Evolutionary conservation across 2,329 filamentous ascomycete genomes (phyloP).

Genomic region (Alternaria tenuissima): DNA sequence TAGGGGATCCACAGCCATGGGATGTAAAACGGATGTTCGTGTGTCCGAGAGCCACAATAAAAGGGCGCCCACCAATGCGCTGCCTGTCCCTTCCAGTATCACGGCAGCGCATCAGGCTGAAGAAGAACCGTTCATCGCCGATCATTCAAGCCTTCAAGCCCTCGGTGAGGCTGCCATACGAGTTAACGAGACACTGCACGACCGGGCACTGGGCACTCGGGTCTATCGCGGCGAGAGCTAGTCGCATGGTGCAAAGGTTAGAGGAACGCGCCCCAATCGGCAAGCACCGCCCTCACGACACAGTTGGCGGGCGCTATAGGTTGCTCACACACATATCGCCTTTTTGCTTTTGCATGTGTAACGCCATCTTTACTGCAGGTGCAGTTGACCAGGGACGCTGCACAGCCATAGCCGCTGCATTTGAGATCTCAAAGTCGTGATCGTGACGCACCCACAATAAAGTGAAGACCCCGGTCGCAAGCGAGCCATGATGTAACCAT

Average conservation of each 20-base stretch:
- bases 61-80: constrained; percentile 19
- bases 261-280: constrained; percentile 19
- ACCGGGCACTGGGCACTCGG: constrained; percentile 2
- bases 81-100: constrained; percentile 18
- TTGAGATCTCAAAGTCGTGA: constrained; percentile 1
- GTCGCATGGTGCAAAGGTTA: constrained; percentile 6
- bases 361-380: constrained; percentile 19
- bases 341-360: constrained; percentile 29
- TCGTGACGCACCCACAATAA: constrained; percentile 16
- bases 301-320: background rate
- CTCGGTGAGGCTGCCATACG: constrained; percentile 9
- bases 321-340: background rate
- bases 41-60: constrained; percentile 12
- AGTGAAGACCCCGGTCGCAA: constrained; percentile 14
- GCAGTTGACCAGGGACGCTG: constrained; percentile 24
- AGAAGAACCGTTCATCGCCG: constrained; percentile 33
- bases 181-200: constrained; percentile 1
- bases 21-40: constrained; percentile 22
- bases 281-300: constrained; percentile 15
- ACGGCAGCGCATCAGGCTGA: constrained; percentile 16
- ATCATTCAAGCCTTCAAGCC: constrained; percentile 22
- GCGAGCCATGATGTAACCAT: constrained; percentile 37
- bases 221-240: background rate
- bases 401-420: constrained; percentile 16
- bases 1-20: constrained; percentile 24